These are phyloP conservation scores for Strobilomyces dryophilus DNA, from an alignment of 768 basidiomycete genomes.

Conservation along the genomic window DNA sequence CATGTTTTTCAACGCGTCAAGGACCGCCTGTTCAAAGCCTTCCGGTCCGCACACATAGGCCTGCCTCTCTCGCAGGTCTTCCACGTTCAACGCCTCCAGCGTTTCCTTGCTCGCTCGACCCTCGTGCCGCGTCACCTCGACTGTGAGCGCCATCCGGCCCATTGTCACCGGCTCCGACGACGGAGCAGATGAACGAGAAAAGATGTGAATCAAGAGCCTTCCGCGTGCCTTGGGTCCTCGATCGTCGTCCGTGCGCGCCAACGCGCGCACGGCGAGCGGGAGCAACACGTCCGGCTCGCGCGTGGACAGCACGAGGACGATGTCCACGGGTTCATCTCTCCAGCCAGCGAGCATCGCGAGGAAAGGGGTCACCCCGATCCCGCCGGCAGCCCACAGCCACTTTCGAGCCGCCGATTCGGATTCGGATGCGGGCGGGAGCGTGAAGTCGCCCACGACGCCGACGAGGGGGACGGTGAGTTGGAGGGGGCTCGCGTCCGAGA, in stretches of 20 bases:
- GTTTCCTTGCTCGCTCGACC: constrained; percentile 16
- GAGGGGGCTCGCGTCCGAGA: constrained; percentile 39
- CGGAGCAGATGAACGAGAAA: constrained; percentile 19
- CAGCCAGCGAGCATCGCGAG: constrained; percentile 46
- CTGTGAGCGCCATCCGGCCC: constrained; percentile 14
- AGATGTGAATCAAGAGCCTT: constrained; percentile 38
- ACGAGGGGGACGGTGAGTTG: constrained; percentile 41
- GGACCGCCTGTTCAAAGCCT: constrained; percentile 39
- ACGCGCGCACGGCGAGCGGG: constrained; percentile 29
- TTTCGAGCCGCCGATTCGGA: constrained; percentile 4
- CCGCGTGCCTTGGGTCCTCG: neutral
- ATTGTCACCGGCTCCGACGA: neutral
- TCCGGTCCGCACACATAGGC: constrained; percentile 50
- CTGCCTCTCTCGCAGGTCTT: constrained; percentile 22
- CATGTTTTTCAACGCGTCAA: constrained; percentile 31
- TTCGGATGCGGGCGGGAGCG: constrained; percentile 22
- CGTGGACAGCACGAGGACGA: constrained; percentile 47
- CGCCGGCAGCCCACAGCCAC: constrained; percentile 56
- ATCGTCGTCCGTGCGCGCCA: neutral
- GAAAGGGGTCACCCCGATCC: constrained; percentile 66
- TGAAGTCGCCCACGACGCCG: constrained; percentile 53
- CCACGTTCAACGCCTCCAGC: constrained; percentile 5
- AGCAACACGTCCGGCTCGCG: constrained; percentile 51
- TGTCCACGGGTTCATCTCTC: constrained; percentile 10
- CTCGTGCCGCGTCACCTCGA: constrained; percentile 14